A percentile compares a stretch with the other conserved stretches of the same genome.
phyloP scores from a whole-genome alignment of 2,329 filamentous ascomycete genomes.

The Fusarium sp. region DNA sequence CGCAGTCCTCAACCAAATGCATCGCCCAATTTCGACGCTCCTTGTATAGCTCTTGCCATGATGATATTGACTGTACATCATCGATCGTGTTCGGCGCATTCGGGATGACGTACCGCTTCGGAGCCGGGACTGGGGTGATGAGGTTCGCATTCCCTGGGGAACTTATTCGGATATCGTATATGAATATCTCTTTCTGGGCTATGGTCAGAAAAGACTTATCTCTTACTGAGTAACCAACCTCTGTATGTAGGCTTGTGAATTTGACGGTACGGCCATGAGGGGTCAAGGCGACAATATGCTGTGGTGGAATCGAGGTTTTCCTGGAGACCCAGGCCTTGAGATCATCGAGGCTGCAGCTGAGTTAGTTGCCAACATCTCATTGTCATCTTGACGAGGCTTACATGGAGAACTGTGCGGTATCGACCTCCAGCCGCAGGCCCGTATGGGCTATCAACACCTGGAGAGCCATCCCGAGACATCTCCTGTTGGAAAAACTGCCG shows the following conservation, averaged over 20 bases:
- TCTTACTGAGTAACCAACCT: slow-evolving; percentile 61
- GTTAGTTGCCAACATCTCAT: slow-evolving; percentile 17
- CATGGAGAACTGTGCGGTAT: slow-evolving; percentile 79
- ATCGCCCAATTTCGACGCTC: slow-evolving; percentile 83
- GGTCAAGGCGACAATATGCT: slow-evolving; percentile 89
- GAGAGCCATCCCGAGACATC: slow-evolving; percentile 80
- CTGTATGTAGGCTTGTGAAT: slow-evolving; percentile 79
- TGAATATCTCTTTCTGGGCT: slow-evolving; percentile 82
- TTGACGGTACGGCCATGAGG: slow-evolving; percentile 85
- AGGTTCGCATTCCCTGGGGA: slow-evolving; percentile 57
- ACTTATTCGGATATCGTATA: slow-evolving; percentile 86
- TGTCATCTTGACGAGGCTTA: slow-evolving; percentile 48
- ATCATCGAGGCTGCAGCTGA: slow-evolving; percentile 74
- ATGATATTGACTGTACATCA: slow-evolving; percentile 80
- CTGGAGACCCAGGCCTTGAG: slow-evolving; percentile 83
- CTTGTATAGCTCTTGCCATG: slow-evolving; percentile 91
- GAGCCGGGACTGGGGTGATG: slow-evolving; percentile 60
- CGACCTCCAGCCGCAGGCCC: slow-evolving; percentile 84
- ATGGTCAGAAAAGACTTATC: slow-evolving; percentile 22
- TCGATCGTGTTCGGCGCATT: slow-evolving; percentile 84
- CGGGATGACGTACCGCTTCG: slow-evolving; percentile 66
- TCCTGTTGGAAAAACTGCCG: slow-evolving; percentile 48
- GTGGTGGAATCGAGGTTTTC: slow-evolving; percentile 76
- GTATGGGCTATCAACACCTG: slow-evolving; percentile 93
- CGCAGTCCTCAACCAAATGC: slow-evolving; percentile 74